These are phyloP conservation scores for Ailanthus altissimus DNA, from an alignment of 345 rosid species.

Conservation along the genomic window DNA sequence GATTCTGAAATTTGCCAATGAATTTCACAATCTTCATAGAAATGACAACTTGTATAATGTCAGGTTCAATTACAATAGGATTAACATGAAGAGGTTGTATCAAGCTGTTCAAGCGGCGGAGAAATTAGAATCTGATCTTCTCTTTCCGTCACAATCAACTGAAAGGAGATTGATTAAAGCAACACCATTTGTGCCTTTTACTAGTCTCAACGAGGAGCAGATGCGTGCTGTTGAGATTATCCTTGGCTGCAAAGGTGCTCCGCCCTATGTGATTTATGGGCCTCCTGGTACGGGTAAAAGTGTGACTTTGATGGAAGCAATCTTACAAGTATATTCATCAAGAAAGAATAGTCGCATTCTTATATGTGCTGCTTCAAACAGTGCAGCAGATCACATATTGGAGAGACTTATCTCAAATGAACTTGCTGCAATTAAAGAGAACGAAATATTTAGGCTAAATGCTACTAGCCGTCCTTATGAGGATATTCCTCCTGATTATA, in stretches of 20 bases:
- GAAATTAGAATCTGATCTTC: constrained; percentile 35
- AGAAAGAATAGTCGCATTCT: constrained; percentile 41
- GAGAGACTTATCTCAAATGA: constrained; percentile 42
- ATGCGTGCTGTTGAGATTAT: constrained; percentile 45
- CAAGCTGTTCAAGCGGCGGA: constrained; percentile 55
- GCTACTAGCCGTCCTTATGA: constrained; percentile 51
- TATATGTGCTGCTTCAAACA: constrained; percentile 65
- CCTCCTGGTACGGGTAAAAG: constrained; percentile 79
- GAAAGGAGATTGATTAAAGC: constrained; percentile 26
- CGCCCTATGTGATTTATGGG: constrained; percentile 62
- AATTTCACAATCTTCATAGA: constrained; percentile 37
- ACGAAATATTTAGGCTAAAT: constrained; percentile 58
- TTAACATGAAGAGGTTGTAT: constrained; percentile 53
- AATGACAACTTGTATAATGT: constrained; percentile 38
- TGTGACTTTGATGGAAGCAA: constrained; percentile 59
- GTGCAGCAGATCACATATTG: constrained; percentile 64
- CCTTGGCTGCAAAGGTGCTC: constrained; percentile 56
- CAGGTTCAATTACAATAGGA: constrained; percentile 42
- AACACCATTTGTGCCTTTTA: constrained; percentile 32
- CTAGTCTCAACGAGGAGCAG: constrained; percentile 56
- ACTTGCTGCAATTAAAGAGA: constrained; percentile 36
- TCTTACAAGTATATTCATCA: constrained; percentile 42
- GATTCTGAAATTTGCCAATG: constrained; percentile 34
- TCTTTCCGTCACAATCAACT: constrained; percentile 46
- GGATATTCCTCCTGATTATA: constrained; percentile 41